Evolutionary conservation across 2,329 filamentous ascomycete genomes (phyloP).

Genomic region (Pseudogymnoascus sp.): DNA sequence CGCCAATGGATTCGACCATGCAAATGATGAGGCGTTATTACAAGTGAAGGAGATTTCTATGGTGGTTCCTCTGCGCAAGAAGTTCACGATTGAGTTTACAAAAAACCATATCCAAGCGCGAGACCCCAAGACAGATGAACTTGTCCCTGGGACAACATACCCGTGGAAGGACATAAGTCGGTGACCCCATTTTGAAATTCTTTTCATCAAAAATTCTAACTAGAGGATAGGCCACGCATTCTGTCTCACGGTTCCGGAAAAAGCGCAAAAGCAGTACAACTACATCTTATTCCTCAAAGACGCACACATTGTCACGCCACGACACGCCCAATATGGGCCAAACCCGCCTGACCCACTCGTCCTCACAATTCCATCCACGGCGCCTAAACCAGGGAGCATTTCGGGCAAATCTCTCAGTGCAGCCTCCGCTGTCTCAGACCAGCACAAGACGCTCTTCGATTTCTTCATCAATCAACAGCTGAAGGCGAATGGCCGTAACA

Average conservation of each 20-base stretch:
- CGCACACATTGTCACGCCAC: slow-evolving; percentile 46
- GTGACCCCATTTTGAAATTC: slow-evolving; percentile 17
- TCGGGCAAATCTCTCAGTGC: slow-evolving; percentile 41
- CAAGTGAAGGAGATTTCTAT: slow-evolving; percentile 61
- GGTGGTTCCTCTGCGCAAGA: slow-evolving; percentile 61
- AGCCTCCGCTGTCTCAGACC: slow-evolving; percentile 50
- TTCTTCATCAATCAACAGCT: slow-evolving; percentile 52
- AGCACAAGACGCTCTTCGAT: slow-evolving; percentile 51
- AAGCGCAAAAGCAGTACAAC: slow-evolving; percentile 58
- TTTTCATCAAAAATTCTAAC: background rate
- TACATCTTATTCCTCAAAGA: slow-evolving; percentile 53
- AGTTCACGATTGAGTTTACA: slow-evolving; percentile 59
- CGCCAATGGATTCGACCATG: slow-evolving; percentile 30
- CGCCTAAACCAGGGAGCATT: slow-evolving; percentile 54
- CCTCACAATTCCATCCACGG: slow-evolving; percentile 53
- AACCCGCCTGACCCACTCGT: slow-evolving; percentile 49
- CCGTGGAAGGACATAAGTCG: slow-evolving; percentile 56
- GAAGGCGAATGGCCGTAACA: slow-evolving; percentile 39
- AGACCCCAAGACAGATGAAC: slow-evolving; percentile 42
- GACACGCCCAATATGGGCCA: slow-evolving; percentile 34
- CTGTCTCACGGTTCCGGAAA: slow-evolving; percentile 58
- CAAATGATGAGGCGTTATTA: slow-evolving; percentile 46
- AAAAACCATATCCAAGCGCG: slow-evolving; percentile 51
- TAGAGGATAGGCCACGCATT: slow-evolving; percentile 48
- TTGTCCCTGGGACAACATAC: slow-evolving; percentile 48